Evolutionary conservation across 305 asterid species (phyloP).

Genomic region (Nicotiana rustica): DNA sequence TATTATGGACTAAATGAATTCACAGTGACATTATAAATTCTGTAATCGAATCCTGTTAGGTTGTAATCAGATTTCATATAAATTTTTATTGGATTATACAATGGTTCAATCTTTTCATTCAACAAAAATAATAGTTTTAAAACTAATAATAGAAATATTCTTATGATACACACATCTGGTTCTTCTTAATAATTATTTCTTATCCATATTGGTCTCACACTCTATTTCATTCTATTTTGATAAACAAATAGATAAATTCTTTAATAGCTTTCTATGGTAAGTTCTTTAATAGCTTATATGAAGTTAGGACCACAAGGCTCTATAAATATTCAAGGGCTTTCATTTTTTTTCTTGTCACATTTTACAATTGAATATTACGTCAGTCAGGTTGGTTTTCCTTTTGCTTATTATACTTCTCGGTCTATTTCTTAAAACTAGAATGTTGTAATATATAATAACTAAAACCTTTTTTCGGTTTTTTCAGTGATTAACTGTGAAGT

Average conservation of each 20-base stretch:
- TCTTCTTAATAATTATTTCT: neutral
- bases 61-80: no score
- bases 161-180: no score
- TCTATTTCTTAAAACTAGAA: neutral
- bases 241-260: neutral
- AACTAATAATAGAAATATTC: no score
- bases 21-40: no score
- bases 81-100: no score
- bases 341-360: neutral
- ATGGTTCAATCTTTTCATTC: neutral
- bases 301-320: neutral
- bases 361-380: neutral
- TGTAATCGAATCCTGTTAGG: no score
- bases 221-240: neutral
- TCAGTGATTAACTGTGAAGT: neutral
- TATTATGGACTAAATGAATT: no score
- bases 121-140: no score
- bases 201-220: neutral
- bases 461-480: neutral
- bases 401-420: neutral
- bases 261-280: neutral
- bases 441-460: neutral
- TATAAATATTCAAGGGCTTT: neutral
- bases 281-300: neutral
- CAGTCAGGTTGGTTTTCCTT: neutral